Conservation (phyloP, 495 filamentous ascomycete species). For the Lasiosphaeriaceae sp. region DNA sequence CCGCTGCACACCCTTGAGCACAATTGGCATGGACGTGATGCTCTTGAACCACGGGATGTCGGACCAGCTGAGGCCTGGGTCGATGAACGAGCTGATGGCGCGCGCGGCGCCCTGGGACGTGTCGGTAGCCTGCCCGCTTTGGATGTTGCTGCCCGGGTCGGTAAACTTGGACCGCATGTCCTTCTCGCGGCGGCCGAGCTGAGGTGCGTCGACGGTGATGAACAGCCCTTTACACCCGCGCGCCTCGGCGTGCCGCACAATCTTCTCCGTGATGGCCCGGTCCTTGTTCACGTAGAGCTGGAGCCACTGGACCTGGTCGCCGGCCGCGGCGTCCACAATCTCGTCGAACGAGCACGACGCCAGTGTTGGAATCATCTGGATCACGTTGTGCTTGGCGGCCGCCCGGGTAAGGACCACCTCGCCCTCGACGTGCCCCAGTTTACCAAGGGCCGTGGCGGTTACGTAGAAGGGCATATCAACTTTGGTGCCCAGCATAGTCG, state of each 20-base stretch:
- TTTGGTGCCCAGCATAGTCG: conserved; percentile 87
- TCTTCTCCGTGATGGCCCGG: conserved; percentile 81
- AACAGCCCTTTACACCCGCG: conserved; percentile 95
- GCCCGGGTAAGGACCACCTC: conserved; percentile 86
- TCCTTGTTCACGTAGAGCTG: conserved; percentile 99
- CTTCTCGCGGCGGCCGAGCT: conserved; percentile 92
- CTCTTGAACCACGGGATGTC: conserved; percentile 92
- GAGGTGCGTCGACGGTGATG: conserved; percentile 97
- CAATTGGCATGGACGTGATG: conserved; percentile 94
- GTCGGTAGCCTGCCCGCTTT: conserved; percentile 68
- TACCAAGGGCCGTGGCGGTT: conserved; percentile 87
- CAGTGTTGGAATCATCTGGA: conserved; percentile 98
- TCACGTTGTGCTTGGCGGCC: conserved; percentile 76
- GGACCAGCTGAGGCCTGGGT: conserved; percentile 83
- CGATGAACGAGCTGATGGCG: conserved; percentile 91
- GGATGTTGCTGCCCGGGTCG: conserved; percentile 81
- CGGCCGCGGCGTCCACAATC: conserved; percentile 78
- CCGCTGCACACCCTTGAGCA: conserved; percentile 94
- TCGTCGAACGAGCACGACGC: conserved; percentile 98
- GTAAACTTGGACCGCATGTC: conserved; percentile 91
- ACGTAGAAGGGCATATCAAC: conserved; percentile 84
- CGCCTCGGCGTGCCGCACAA: conserved; percentile 85
- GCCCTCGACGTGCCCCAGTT: conserved; percentile 83
- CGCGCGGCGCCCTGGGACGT: conserved; percentile 87
- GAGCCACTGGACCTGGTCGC: conserved; percentile 89